Base-by-base conservation (phyloP, 225 moss, liverwort and hornwort species). In the Rhytidiadelphus loreus region DNA sequence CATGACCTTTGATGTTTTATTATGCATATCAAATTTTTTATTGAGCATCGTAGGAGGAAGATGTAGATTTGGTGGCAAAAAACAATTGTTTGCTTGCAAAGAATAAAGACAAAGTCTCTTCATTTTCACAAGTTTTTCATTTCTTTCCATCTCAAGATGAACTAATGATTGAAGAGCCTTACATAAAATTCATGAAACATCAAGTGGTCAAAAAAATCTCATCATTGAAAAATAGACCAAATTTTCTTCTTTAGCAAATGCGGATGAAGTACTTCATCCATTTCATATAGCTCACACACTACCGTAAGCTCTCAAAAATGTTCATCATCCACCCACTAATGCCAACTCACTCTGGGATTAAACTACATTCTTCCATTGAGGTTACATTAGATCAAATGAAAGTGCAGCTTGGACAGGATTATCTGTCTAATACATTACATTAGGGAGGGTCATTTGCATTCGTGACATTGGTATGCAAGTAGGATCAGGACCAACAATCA, bases 31-130 rank as follows among this genome's bases (percentile, higher is more conserved):
- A 52, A 5, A 35, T 77, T 53, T 3, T 37, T 24, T 23, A 53
- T 3, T 77, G 0, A 77, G 3, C 6, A 53, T 35, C 2, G 0
- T 53, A 53, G 2, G 24, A 37, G 0, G 2, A 18, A 18, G 5
- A 79, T 12, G 3, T 12, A 39, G 18, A 57, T 79, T 12, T 56
- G 7, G 7, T 56, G 7, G 56, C 37, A n/a, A 56, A n/a, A 56
- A 26, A 39, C 3, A n/a, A 26, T 39, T 39, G 3, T 28, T 57
- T 18, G 1, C 8, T 39, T 57, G 0, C 7, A 2, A 79, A 55
- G 18, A 77, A 55, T 53, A 15, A 53, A 55, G 37, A 52, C 6
- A 53, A 53, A 23, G 16, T 16, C 9, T 37, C 9, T 55, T 33
- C 55, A 77, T 55, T 37, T 55, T 24, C 8, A 35, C 7, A 37